A percentile compares a stretch with the other conserved stretches of the same genome.
Conservation (phyloP, 1,284 basidiomycete species). For the Cutaneotrichosporon sp. region DNA sequence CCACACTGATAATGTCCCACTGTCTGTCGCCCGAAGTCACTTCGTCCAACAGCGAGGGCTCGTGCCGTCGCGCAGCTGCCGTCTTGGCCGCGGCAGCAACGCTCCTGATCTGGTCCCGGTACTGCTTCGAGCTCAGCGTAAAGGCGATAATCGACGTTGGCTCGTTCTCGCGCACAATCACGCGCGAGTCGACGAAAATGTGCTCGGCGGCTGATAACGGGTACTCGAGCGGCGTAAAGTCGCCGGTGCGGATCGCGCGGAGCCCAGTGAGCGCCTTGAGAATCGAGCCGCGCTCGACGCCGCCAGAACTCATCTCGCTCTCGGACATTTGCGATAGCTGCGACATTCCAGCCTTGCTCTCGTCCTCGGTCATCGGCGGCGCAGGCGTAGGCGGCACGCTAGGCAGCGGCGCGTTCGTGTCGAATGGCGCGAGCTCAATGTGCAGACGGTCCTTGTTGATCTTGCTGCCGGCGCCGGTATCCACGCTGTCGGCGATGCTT, state of each 20-base stretch:
- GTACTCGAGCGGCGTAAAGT: constrained; percentile 54
- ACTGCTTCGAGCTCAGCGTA: constrained; percentile 84
- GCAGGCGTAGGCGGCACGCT: constrained; percentile 34
- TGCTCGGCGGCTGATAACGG: constrained; percentile 62
- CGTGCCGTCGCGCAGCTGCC: constrained; percentile 5
- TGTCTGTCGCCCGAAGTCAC: constrained; percentile 6
- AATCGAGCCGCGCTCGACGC: constrained; percentile 66
- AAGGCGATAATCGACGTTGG: constrained; percentile 97
- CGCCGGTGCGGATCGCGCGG: constrained; percentile 61
- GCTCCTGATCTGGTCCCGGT: constrained; percentile 72
- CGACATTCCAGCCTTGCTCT: constrained; percentile 20
- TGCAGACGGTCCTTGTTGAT: constrained; percentile 34
- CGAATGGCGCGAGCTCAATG: constrained; percentile 47
- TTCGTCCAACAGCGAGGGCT: constrained; percentile 14
- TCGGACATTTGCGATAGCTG: constrained; percentile 47
- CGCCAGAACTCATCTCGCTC: constrained; percentile 50
- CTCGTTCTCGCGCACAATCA: constrained; percentile 94
- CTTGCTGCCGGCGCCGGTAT: background rate
- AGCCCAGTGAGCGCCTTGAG: constrained; percentile 80
- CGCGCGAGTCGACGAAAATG: constrained; percentile 89
- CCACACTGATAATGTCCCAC: constrained; percentile 74
- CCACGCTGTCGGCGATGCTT: background rate
- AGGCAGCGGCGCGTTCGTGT: constrained; percentile 46
- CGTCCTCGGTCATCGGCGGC: constrained; percentile 32
- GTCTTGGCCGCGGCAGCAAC: constrained; percentile 49